Evolutionary conservation across 1,284 basidiomycete genomes (phyloP).

Genomic region (Microstroma glucosiphilum): DNA sequence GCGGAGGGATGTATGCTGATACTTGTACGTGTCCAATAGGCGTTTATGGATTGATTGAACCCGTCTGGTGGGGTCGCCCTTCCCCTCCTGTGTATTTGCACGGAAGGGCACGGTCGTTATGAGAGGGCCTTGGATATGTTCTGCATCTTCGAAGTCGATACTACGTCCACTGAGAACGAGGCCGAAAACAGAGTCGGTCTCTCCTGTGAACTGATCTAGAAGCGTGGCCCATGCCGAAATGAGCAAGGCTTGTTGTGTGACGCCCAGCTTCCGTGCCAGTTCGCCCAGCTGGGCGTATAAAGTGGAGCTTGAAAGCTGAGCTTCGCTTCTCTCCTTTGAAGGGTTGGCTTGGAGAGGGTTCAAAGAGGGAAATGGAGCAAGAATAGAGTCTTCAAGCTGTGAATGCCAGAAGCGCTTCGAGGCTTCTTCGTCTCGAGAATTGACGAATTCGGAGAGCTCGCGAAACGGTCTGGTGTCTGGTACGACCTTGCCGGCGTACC

Average conservation of each 20-base stretch:
- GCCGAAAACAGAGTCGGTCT: slow-evolving; percentile 32
- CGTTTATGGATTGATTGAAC: neutral
- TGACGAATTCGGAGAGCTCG: too few species aligned
- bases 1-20: slow-evolving; percentile 38
- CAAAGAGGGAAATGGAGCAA: slow-evolving; percentile 31
- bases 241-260: slow-evolving; percentile 33
- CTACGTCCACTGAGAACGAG: slow-evolving; percentile 40
- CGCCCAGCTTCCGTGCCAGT: slow-evolving; percentile 20
- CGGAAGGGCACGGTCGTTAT: slow-evolving; percentile 42
- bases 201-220: slow-evolving; percentile 31
- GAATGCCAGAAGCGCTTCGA: slow-evolving; percentile 24
- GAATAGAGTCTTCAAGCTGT: slow-evolving; percentile 23
- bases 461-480: too few species aligned
- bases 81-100: neutral
- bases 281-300: neutral
- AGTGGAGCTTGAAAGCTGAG: neutral
- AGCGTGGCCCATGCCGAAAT: slow-evolving; percentile 27
- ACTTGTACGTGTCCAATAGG: slow-evolving; percentile 4
- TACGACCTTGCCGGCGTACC: neutral
- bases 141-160: slow-evolving; percentile 21
- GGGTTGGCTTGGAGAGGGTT: slow-evolving; percentile 18
- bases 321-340: neutral
- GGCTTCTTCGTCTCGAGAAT: neutral
- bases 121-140: slow-evolving; percentile 39
- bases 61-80: neutral